Base-by-base conservation (phyloP, 495 filamentous ascomycete genomes). In the Melanomma pulvis-pyrius region DNA sequence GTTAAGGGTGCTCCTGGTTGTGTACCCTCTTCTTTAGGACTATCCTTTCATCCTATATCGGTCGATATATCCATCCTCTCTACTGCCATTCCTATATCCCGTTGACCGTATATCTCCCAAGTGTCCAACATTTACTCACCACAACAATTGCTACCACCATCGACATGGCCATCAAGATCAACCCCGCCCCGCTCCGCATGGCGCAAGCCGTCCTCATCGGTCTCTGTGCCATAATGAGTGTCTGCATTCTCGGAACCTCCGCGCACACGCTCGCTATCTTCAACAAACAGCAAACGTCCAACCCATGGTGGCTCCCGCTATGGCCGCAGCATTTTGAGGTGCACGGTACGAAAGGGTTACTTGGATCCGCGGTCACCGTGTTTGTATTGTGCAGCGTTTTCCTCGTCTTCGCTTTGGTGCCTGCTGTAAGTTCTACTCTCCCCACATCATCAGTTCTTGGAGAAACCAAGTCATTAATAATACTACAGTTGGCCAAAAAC, bases 281-380 rank as follows among this genome's bases (percentile, higher is more conserved):
- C 63, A 69, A 74, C 64, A 68, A 61, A 11, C 44, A 76, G 50
- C 73, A 74, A 32, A 54, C 56, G 4, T 65, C 67, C n/a, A 76
- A 78, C 59, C 73, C 69, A 22, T 78, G 76, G 76, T 76, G 75
- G 63, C 58, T 78, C 12, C 75, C 75, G 9, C 54, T 77, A 17
- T 77, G 75, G 75, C 75, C 76, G 1, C 62, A 73, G 41, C 75
- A 77, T 61, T 77, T 78, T 59, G 71, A 77, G 44, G 62, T 61
- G 4, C 24, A 60, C 4, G 74, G 74, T 28, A 73, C 75, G 13
- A 70, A 75, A 48, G 59, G 65, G 13, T 50, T 77, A n/a, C 66
- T 77, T 46, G 76, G 74, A 0, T 60, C 73, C 15, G 55, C 72
- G 2, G 66, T 63, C 0, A 63, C 71, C 0, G 60, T 73, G 13